These are phyloP conservation scores for Spathaspora boniae DNA, from an alignment of 805 yeast genomes.

Conservation along the genomic window DNA sequence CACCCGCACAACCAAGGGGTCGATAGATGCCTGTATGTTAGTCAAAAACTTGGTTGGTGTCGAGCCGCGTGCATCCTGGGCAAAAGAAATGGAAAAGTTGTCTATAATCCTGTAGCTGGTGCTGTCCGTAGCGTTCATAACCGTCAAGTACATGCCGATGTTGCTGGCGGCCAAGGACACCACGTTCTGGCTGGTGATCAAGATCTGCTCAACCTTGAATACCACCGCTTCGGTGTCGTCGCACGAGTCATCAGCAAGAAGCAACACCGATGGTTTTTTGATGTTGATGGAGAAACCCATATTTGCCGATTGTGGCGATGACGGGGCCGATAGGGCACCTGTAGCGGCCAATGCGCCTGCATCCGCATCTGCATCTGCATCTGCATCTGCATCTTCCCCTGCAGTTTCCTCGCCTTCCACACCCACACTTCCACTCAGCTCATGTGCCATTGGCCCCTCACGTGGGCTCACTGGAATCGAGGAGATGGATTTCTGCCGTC, in stretches of 20 bases:
- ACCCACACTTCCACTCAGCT: no score
- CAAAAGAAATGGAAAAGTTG: constrained; percentile 78
- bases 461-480: background rate
- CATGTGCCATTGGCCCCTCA: no score
- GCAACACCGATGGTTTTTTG: constrained; percentile 69
- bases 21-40: constrained; percentile 64
- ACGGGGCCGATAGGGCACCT: background rate
- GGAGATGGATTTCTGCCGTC: constrained; percentile 3
- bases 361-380: no score
- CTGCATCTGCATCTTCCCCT: constrained; percentile 1
- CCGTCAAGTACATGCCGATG: constrained; percentile 81
- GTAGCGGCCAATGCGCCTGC: constrained; percentile 2
- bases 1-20: constrained; percentile 75
- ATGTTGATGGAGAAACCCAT: constrained; percentile 63
- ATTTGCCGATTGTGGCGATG: no score
- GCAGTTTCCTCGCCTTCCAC: constrained; percentile 4
- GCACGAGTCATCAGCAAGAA: constrained; percentile 75
- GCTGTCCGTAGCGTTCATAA: constrained; percentile 65
- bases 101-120: constrained; percentile 73
- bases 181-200: constrained; percentile 65
- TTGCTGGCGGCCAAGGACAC: constrained; percentile 66
- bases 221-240: constrained; percentile 82
- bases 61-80: constrained; percentile 70
- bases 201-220: constrained; percentile 77
- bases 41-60: constrained; percentile 57